Evolutionary conservation across 2,329 filamentous ascomycete genomes (phyloP).

Genomic region (Ascochyta viciae-villosae): DNA sequence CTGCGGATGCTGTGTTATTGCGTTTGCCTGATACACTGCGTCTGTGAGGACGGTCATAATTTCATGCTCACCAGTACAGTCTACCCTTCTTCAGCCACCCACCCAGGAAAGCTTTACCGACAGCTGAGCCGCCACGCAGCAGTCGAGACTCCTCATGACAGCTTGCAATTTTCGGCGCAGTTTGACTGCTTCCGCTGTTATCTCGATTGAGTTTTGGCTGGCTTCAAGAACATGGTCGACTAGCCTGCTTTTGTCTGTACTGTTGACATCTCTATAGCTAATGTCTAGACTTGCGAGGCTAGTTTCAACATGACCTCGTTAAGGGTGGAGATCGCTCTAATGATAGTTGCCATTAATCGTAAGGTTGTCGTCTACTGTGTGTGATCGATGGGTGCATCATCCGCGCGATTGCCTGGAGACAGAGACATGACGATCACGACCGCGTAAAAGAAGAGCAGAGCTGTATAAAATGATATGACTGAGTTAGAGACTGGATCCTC

Average conservation of each 20-base stretch:
- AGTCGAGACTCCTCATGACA: too few relatives aligned
- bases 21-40: neutral
- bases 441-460: neutral
- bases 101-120: neutral
- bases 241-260: neutral
- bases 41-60: neutral
- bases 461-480: too few relatives aligned
- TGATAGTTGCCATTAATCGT: too few relatives aligned
- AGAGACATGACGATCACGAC: neutral
- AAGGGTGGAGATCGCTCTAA: neutral
- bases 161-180: too few relatives aligned
- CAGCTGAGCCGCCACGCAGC: neutral
- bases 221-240: neutral
- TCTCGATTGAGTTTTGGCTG: neutral
- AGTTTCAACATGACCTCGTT: neutral
- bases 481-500: neutral
- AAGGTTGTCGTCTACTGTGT: neutral
- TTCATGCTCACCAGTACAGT: neutral
- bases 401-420: neutral
- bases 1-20: neutral
- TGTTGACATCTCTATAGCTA: neutral
- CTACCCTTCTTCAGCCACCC: conserved; percentile 1
- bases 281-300: neutral
- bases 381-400: neutral
- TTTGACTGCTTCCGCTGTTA: too few relatives aligned